Percentiles rank a stretch among this genome's conserved stretches.
Conservation (phyloP, 345 rosid species). For the Murraya paniculata region DNA sequence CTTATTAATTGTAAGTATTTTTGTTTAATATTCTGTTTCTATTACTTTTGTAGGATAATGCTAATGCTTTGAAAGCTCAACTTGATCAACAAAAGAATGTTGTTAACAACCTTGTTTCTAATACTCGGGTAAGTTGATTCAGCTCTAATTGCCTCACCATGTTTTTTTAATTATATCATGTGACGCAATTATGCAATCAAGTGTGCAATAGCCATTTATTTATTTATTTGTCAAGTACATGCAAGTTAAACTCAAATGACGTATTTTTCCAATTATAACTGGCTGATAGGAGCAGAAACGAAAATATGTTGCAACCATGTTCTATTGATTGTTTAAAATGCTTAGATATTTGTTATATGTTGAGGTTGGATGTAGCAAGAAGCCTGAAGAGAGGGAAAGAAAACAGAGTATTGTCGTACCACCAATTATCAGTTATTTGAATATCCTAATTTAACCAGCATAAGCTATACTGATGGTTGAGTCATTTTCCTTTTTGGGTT, state of each 20-base stretch:
- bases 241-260: neutral
- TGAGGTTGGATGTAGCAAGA: neutral
- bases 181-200: neutral
- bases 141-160: neutral
- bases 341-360: neutral
- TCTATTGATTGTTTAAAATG: neutral
- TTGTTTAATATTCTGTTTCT: neutral
- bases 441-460: neutral
- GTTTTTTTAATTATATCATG: neutral
- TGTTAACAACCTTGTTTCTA: constrained; percentile 68
- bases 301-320: neutral
- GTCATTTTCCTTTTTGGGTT: neutral
- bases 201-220: neutral
- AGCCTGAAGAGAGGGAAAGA: constrained; percentile 12
- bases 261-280: neutral
- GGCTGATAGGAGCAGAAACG: neutral
- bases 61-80: constrained; percentile 56
- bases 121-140: constrained; percentile 56
- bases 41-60: constrained; percentile 47
- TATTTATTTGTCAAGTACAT: neutral
- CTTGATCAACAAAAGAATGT: constrained; percentile 67
- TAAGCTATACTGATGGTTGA: neutral
- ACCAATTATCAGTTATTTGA: neutral
- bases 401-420: neutral
- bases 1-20: neutral